Evolutionary conservation across 2,329 filamentous ascomycete species (phyloP), one percentile per base, ranked within the genome.

Genomic region (Fulvia fulva): DNA sequence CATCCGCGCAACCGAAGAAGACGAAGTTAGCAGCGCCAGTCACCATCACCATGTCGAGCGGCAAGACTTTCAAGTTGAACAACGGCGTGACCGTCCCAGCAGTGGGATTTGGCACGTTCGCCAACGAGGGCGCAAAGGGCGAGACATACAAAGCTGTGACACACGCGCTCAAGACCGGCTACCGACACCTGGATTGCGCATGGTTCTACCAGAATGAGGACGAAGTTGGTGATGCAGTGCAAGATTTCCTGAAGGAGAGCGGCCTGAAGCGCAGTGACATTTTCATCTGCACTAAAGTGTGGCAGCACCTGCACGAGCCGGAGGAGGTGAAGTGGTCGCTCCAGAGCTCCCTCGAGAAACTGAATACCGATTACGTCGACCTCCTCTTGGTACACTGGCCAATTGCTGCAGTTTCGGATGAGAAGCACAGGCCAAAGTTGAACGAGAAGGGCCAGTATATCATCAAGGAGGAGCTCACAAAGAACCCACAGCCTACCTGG

Each of bases 401-500:
- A 34, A 78, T 78, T 54, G 77, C 77, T 26, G 73, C 79, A 12
- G 80, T 83, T 75, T 80, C 77, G 70, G 75, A 82, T 66, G 71
- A 72, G 65, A 76, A 74, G 64, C 60, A 71, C 70, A 75, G 70
- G 68, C 78, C 78, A 55, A 78, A 78, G 71, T 70, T 81, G 59
- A 79, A 78, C 49, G 67, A 76, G 47, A 77, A 83, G 72, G 80
- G 79, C 56, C 81, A 82, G 77, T 86, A 86, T 70, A 73, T 86
- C 53, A 85, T 85, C 76, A 83, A 86, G 70, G 79, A 87, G 71
- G 80, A 79, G 32, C 76, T 87, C 59, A 89, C 87, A 22, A 80
- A 86, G 69, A 86, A 89, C 77, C 85, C 81, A 1, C 79, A 83
- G 73, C 81, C 82, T 26, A 87, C 85, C 49, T 85, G 83, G 83